phyloP scores from a whole-genome alignment of 2,329 filamentous ascomycete species.

The Neofusicoccum sp. region DNA sequence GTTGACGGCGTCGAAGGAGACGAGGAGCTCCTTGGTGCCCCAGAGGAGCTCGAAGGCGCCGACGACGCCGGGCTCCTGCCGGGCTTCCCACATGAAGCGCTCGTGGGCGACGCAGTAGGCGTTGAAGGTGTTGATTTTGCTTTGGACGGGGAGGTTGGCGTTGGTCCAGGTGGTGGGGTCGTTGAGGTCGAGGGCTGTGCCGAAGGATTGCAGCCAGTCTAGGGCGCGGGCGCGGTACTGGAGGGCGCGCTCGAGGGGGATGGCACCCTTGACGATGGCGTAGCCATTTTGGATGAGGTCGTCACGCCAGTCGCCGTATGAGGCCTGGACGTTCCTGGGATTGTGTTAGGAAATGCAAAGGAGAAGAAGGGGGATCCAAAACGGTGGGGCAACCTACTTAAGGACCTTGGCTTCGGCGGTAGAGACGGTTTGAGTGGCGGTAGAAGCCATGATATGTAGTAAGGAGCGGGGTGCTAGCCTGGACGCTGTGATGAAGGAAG shows the following conservation, averaged over 20 bases:
- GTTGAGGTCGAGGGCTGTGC: conserved; percentile 41
- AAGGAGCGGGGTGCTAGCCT: neutral
- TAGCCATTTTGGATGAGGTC: conserved; percentile 47
- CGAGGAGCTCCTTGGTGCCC: conserved; percentile 41
- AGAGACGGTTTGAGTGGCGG: neutral
- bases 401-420: neutral
- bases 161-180: conserved; percentile 40
- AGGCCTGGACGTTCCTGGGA: conserved; percentile 2
- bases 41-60: conserved; percentile 40
- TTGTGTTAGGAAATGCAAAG: neutral
- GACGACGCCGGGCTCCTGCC: conserved; percentile 43
- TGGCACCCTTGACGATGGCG: conserved; percentile 45
- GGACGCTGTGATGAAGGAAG: neutral
- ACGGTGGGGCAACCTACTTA: neutral
- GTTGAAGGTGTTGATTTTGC: conserved; percentile 34
- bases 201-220: conserved; percentile 48
- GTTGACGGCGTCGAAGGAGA: conserved; percentile 44
- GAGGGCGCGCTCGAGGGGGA: conserved; percentile 41
- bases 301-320: conserved; percentile 45
- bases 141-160: conserved; percentile 40
- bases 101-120: conserved; percentile 43
- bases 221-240: conserved; percentile 46
- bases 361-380: no score
- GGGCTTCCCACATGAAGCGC: conserved; percentile 45
- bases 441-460: neutral